Conservation (phyloP, 176 grass and related monocot genomes). For the Dendrocalamus sinicus region DNA sequence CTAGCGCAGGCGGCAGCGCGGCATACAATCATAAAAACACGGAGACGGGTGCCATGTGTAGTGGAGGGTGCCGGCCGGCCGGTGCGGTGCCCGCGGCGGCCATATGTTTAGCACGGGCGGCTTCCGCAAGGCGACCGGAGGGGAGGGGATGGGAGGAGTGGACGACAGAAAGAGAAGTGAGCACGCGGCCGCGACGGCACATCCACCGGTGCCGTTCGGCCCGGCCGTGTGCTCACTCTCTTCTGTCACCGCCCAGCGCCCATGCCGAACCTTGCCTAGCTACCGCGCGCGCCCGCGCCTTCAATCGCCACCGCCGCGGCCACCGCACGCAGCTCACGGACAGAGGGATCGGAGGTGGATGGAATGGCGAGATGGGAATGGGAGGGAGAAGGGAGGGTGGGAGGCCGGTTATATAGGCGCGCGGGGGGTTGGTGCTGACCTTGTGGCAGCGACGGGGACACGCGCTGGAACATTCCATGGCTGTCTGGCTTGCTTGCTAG, state of each 20-base stretch:
- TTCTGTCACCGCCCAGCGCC: slow-evolving; percentile 61
- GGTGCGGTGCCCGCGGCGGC: slow-evolving; percentile 36
- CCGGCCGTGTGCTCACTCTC: slow-evolving; percentile 81
- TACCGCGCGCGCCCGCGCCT: neutral
- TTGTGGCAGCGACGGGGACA: slow-evolving; percentile 14
- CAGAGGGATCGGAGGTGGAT: neutral
- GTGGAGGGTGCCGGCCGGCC: neutral
- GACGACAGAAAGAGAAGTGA: slow-evolving; percentile 72
- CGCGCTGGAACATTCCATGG: slow-evolving; percentile 39
- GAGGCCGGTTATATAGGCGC: slow-evolving; percentile 49
- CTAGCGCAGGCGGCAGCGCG: neutral
- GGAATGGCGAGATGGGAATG: neutral
- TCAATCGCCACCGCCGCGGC: slow-evolving; percentile 18
- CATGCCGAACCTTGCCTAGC: neutral
- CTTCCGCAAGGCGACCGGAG: slow-evolving; percentile 5
- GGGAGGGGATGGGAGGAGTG: slow-evolving; percentile 38
- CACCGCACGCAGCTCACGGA: slow-evolving; percentile 24
- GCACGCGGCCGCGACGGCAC: slow-evolving; percentile 73
- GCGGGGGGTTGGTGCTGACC: neutral
- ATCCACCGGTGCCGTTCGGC: slow-evolving; percentile 54
- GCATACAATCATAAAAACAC: slow-evolving; percentile 40
- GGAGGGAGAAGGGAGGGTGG: too few species aligned
- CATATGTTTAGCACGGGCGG: neutral
- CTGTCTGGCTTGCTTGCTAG: neutral
- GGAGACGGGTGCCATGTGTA: neutral